Percentiles rank a stretch among this genome's conserved stretches.
These are phyloP conservation scores for Solanum paucissectum DNA, from an alignment of 257 asterid genomes.

Conservation along the genomic window DNA sequence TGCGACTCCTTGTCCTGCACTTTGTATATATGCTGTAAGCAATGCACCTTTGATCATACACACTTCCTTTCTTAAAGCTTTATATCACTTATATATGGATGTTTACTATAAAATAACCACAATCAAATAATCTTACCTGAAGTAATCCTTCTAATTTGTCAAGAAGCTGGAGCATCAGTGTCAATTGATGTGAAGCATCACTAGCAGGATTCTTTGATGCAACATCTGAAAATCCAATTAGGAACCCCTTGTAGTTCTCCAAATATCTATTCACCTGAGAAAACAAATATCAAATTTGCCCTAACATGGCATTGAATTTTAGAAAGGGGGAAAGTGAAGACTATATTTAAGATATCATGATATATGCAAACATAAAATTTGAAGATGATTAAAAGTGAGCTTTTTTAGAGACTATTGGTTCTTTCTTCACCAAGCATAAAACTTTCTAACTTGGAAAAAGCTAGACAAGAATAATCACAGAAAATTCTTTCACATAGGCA, in stretches of 20 bases:
- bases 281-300: not conserved
- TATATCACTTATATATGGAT: not conserved
- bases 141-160: slow-evolving; percentile 49
- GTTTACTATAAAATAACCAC: not conserved
- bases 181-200: slow-evolving; percentile 57
- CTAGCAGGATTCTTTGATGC: not conserved
- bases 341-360: not conserved
- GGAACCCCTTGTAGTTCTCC: no score
- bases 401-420: not conserved
- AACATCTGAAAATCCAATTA: no score
- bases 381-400: not conserved
- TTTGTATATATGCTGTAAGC: not conserved
- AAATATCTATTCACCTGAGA: no score
- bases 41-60: not conserved
- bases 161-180: slow-evolving; percentile 50
- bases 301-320: no score
- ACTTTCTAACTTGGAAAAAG: not conserved
- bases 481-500: no score
- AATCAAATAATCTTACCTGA: slow-evolving; percentile 29
- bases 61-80: not conserved
- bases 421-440: not conserved
- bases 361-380: not conserved
- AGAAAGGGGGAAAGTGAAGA: no score
- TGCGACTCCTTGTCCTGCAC: not conserved
- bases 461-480: no score